Evolutionary conservation across 768 basidiomycete genomes (phyloP), one percentile per base, ranked within the genome.

Genomic region (Gloeophyllum trabeum): DNA sequence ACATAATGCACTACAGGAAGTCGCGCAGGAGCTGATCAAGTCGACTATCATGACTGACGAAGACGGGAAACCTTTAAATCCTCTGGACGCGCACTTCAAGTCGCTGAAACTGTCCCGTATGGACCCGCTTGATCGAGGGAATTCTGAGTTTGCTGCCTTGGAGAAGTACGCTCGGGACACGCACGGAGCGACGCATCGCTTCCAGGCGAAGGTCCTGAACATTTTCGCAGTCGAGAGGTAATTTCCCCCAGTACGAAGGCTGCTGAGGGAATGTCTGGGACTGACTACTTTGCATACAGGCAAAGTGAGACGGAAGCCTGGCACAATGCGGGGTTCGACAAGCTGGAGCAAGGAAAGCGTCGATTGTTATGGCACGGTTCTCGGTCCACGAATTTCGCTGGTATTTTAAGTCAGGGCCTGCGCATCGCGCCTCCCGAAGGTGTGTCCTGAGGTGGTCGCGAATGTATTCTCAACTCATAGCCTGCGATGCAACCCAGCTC

Each of bases 381-480:
- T 23, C 57, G 77, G 22, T 68, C 73, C 3, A 78, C 77, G 21
- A 79, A 80, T 51, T 80, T 78, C 54, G 75, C 74, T 35, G 74
- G 73, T 65, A 79, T 79, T 39, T 57, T 79, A 28, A 70, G 68
- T 54, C 76, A 80, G 54, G 77, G 77, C 18, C 48, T 80, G 45
- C 67, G 76, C 6, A 79, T 80, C 45, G 77, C 77, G 4, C 77
- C 77, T 26, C 77, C 77, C 6, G 77, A 80, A 64, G 73, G 70
- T 71, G 46, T 21, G 60, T 45, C 20, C 28, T n/a, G n/a, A n/a
- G 36, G 18, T 26, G 38, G 7, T 35, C 18, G 19, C 36, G 24
- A 40, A 35, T 34, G 10, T 18, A 39, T 24, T 22, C 40, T 36
- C 23, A 40, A 24, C 13, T 34, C 32, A 42, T 30, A 10, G 36